Evolutionary conservation across 768 basidiomycete genomes (phyloP).

Genomic region (Tulasnella sp.): DNA sequence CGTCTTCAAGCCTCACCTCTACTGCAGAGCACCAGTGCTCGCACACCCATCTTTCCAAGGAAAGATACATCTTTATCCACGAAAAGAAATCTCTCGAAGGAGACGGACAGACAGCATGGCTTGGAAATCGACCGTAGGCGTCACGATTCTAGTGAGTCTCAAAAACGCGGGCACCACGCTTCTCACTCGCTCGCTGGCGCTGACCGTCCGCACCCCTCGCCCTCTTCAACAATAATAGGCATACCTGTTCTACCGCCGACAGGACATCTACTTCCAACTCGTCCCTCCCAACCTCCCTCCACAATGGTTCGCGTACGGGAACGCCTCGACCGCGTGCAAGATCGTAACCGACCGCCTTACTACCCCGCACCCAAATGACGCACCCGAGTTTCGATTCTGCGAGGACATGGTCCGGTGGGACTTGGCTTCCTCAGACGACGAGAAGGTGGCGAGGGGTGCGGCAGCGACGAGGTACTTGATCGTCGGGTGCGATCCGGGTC

Average conservation of each 20-base stretch:
- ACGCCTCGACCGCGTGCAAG: constrained; percentile 37
- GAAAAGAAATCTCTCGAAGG: too few species aligned
- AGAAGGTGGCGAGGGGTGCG: background rate
- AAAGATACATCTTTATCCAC: too few species aligned
- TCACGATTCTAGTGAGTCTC: background rate
- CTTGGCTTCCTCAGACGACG: background rate
- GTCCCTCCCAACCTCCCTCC: constrained; percentile 30
- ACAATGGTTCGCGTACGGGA: constrained; percentile 41
- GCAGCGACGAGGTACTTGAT: constrained; percentile 27
- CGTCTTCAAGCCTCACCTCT: too few species aligned
- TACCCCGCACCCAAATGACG: constrained; percentile 4
- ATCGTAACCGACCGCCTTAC: constrained; percentile 25
- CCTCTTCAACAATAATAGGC: background rate
- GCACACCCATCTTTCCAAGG: too few species aligned
- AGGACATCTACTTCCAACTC: background rate
- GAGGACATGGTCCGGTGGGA: constrained; percentile 63
- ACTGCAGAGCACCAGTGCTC: too few species aligned
- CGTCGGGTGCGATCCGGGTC: constrained; percentile 40
- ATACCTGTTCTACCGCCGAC: background rate
- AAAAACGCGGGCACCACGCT: background rate
- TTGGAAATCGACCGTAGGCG: background rate
- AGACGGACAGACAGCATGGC: background rate
- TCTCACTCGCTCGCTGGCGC: background rate
- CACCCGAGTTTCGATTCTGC: constrained; percentile 38
- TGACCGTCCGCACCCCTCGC: background rate